Conservation (phyloP, 1,284 basidiomycete genomes). For the Apiotrichum veenhuisii region DNA sequence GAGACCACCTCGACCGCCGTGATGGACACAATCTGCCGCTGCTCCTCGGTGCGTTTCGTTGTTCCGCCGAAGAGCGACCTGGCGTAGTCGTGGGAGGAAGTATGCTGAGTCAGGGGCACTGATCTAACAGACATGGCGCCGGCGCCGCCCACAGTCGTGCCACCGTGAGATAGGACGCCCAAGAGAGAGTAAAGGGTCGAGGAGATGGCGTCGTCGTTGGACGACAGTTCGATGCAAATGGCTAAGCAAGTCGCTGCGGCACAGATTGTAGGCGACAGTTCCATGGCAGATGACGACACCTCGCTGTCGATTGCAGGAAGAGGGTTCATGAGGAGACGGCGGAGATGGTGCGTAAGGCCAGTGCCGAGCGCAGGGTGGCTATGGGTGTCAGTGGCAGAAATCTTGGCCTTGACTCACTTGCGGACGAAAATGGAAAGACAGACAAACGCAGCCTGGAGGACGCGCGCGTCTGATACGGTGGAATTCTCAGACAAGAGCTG, state of each 20-base stretch:
- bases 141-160: conserved; percentile 50
- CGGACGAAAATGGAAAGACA: conserved; percentile 58
- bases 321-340: conserved; percentile 83
- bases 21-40: conserved; percentile 76
- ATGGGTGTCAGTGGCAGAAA: background rate
- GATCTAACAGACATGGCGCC: conserved; percentile 29
- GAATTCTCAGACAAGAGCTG: conserved; percentile 76
- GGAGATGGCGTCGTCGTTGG: conserved; percentile 85
- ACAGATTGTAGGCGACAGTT: conserved; percentile 61
- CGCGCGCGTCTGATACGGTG: conserved; percentile 65
- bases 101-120: conserved; percentile 8
- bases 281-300: conserved; percentile 53
- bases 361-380: conserved; percentile 78
- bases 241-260: conserved; percentile 87
- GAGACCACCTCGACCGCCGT: conserved; percentile 88
- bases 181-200: conserved; percentile 94
- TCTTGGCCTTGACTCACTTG: conserved; percentile 58
- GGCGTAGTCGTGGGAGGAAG: background rate
- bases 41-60: conserved; percentile 63
- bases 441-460: conserved; percentile 43
- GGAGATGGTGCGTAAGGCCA: conserved; percentile 72
- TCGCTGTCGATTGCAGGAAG: conserved; percentile 82
- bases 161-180: conserved; percentile 74
- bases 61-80: conserved; percentile 1
- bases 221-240: conserved; percentile 81